phyloP scores from a whole-genome alignment of 2,329 filamentous ascomycete species.

The Penicillium sp. region DNA sequence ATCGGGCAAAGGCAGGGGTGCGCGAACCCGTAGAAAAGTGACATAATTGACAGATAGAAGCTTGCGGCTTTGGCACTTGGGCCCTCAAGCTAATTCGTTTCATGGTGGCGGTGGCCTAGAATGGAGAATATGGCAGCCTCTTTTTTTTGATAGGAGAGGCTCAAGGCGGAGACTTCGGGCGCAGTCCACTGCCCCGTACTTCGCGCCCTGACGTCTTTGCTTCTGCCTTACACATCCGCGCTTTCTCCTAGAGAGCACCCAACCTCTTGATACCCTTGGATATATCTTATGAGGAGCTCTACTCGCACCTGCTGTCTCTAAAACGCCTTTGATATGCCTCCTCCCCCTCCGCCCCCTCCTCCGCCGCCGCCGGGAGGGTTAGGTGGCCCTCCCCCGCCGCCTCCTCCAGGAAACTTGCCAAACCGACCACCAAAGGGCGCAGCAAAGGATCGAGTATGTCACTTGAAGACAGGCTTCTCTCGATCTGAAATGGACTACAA shows the following conservation, averaged over 20 bases:
- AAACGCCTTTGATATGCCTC: constrained; percentile 37
- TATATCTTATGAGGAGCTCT: neutral
- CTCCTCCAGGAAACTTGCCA: constrained; percentile 51
- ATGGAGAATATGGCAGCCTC: constrained; percentile 1
- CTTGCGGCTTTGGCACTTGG: constrained; percentile 22
- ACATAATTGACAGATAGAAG: constrained; percentile 40
- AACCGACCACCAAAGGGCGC: constrained; percentile 56
- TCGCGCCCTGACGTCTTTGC: constrained; percentile 25
- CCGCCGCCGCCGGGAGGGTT: constrained; percentile 62
- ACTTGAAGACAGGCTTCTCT: neutral
- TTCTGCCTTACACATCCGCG: constrained; percentile 20
- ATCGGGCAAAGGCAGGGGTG: constrained; percentile 21
- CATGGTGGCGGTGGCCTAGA: constrained; percentile 24
- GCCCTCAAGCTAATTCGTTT: constrained; percentile 35
- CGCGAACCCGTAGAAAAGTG: constrained; percentile 30
- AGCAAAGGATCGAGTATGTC: constrained; percentile 62
- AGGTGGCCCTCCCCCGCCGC: constrained; percentile 64
- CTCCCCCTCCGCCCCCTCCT: constrained; percentile 66
- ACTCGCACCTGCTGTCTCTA: neutral
- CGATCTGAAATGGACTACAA: neutral
- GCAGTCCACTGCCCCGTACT: constrained; percentile 22
- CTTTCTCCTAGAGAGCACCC: constrained; percentile 15
- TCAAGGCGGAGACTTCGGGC: constrained; percentile 31
- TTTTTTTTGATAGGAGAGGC: constrained; percentile 20
- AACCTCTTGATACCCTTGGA: constrained; percentile 10